phyloP scores from a whole-genome alignment of 257 asterid genomes.

The Scutellaria galericulata region DNA sequence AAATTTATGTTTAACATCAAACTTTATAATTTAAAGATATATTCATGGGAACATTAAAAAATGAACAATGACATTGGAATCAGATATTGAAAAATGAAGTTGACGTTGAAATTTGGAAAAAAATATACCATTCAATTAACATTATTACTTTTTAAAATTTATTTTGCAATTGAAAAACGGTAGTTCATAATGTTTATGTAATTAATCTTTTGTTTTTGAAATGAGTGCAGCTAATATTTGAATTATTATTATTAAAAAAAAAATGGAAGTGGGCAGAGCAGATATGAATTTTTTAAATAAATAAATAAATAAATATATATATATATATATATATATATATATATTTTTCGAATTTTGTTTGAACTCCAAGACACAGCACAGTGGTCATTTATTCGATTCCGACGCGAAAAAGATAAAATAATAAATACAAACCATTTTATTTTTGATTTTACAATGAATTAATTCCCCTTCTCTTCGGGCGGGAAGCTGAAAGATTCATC shows the following conservation, averaged over 20 bases:
- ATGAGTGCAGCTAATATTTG: too few relatives aligned
- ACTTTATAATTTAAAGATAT: too few relatives aligned
- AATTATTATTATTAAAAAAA: neutral
- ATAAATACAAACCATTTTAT: slow-evolving; percentile 12
- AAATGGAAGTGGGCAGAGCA: slow-evolving; percentile 16
- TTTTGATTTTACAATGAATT: slow-evolving; percentile 29
- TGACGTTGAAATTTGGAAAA: too few relatives aligned
- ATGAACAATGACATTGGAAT: too few relatives aligned
- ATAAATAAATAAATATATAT: too few relatives aligned
- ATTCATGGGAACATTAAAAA: too few relatives aligned
- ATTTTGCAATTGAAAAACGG: too few relatives aligned
- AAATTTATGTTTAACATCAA: too few relatives aligned
- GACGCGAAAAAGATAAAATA: slow-evolving; percentile 32
- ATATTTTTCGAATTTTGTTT: slow-evolving; percentile 20
- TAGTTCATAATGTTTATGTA: neutral
- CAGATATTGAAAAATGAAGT: too few relatives aligned
- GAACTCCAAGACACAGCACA: slow-evolving; percentile 30
- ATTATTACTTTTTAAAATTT: too few relatives aligned
- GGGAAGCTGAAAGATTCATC: slow-evolving; percentile 62
- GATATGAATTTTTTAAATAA: neutral
- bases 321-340: too few relatives aligned
- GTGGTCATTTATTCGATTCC: slow-evolving; percentile 23
- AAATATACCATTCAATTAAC: too few relatives aligned
- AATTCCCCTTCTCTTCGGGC: slow-evolving; percentile 53
- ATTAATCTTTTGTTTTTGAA: neutral